phyloP scores from a whole-genome alignment of 805 yeast species.

The Schwanniomyces polymorphus region DNA sequence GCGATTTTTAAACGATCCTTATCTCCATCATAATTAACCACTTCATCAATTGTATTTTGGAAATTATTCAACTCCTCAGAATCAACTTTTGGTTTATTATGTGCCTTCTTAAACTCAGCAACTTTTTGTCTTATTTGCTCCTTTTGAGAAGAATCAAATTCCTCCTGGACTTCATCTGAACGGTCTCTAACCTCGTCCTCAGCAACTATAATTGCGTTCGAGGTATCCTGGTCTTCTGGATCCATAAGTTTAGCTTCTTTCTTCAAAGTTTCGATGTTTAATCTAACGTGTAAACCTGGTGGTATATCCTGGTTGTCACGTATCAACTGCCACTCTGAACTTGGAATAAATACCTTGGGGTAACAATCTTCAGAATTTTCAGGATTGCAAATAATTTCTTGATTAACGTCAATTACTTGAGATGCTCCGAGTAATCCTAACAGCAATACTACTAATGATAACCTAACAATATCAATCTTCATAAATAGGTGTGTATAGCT shows the following conservation, averaged over 20 bases:
- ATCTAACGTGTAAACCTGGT: conserved; percentile 71
- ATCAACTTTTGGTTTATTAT: background rate
- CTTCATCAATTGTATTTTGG: conserved; percentile 18
- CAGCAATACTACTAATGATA: conserved; percentile 1
- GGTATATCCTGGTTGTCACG: conserved; percentile 77
- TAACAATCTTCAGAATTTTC: conserved; percentile 54
- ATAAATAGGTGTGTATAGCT: background rate
- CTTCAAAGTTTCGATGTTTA: conserved; percentile 70
- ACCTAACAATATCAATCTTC: background rate
- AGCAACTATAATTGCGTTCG: conserved; percentile 11
- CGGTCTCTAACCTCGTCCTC: conserved; percentile 3
- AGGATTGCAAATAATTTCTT: conserved; percentile 13
- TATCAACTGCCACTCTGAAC: conserved; percentile 67
- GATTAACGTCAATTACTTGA: conserved; percentile 10
- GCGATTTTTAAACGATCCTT: conserved; percentile 19
- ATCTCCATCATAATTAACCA: conserved; percentile 17
- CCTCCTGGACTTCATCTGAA: conserved; percentile 3
- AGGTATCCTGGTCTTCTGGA: conserved; percentile 16
- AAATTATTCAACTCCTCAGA: conserved; percentile 12
- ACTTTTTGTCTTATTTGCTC: conserved; percentile 7
- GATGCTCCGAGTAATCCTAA: background rate
- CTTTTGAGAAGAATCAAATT: conserved; percentile 1
- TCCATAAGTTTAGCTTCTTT: conserved; percentile 67
- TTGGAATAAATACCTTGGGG: conserved; percentile 62
- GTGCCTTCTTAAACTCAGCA: conserved; percentile 3